These are phyloP conservation scores for Jacaranda mimosifolia DNA, from an alignment of 257 asterid species.

Conservation along the genomic window DNA sequence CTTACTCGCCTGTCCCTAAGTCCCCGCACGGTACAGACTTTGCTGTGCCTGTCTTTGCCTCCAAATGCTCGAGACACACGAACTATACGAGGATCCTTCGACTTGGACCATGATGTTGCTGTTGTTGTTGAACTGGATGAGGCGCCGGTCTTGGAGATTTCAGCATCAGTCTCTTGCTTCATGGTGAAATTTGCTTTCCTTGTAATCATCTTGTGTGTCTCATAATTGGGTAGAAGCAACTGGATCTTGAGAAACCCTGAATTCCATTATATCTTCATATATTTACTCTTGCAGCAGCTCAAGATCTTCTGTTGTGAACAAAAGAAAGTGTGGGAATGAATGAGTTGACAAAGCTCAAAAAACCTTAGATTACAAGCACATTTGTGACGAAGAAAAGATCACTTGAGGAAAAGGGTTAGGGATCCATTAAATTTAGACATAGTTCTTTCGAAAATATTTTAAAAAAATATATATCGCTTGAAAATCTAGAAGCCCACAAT, in stretches of 20 bases:
- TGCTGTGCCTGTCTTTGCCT: slow-evolving; percentile 89
- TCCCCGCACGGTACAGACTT: slow-evolving; percentile 82
- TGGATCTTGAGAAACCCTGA: background rate
- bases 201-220: slow-evolving; percentile 52
- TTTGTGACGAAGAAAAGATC: no score
- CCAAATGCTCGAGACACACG: slow-evolving; percentile 75
- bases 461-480: no score
- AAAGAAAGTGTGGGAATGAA: no score
- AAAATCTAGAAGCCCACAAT: no score
- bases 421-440: no score
- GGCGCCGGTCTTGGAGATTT: slow-evolving; percentile 10
- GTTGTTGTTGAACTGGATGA: slow-evolving; percentile 45
- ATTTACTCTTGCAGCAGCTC: background rate
- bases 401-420: no score
- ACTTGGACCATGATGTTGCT: slow-evolving; percentile 58
- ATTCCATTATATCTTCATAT: no score
- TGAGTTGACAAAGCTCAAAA: no score
- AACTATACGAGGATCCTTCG: slow-evolving; percentile 77
- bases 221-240: background rate
- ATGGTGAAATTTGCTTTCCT: slow-evolving; percentile 39
- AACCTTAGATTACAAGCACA: no score
- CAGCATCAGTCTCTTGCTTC: slow-evolving; percentile 42
- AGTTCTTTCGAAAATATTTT: no score
- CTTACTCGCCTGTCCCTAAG: slow-evolving; percentile 80
- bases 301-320: background rate